Percentiles rank a stretch among this genome's conserved stretches.
These are phyloP conservation scores for Salix suchowensis DNA, from an alignment of 345 rosid genomes.

Conservation along the genomic window DNA sequence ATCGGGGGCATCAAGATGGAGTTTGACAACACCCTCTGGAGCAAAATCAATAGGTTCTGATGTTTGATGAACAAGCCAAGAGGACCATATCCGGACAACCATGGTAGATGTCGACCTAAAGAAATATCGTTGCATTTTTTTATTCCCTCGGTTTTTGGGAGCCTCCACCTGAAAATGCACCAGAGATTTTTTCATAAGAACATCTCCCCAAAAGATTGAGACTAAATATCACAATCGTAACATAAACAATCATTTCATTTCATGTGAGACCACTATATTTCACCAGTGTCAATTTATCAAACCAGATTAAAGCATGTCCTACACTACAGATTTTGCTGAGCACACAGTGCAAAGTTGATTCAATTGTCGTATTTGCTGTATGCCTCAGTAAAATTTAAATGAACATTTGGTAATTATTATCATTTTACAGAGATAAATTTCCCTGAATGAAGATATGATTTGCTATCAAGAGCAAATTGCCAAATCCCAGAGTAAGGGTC, in stretches of 20 bases:
- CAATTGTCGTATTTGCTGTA: not conserved
- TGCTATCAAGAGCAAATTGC: not conserved
- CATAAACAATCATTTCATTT: not conserved
- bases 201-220: not conserved
- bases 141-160: slow-evolving; percentile 82
- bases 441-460: not conserved
- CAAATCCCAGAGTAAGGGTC: not conserved
- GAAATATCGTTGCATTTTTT: slow-evolving; percentile 78
- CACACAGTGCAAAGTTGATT: not conserved
- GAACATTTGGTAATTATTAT: not conserved
- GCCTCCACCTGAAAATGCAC: slow-evolving; percentile 68
- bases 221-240: not conserved
- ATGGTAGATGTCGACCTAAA: slow-evolving; percentile 65
- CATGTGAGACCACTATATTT: not conserved
- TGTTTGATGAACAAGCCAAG: slow-evolving; percentile 84
- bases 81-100: slow-evolving; percentile 89
- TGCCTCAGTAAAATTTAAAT: not conserved
- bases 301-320: not conserved
- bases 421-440: not conserved
- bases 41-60: slow-evolving; percentile 62
- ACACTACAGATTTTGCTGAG: too few species aligned
- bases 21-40: slow-evolving; percentile 70
- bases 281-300: not conserved
- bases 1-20: slow-evolving; percentile 84
- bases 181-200: slow-evolving; percentile 1